Evolutionary conservation across 768 basidiomycete species (phyloP).

Genomic region (Russula abietina): DNA sequence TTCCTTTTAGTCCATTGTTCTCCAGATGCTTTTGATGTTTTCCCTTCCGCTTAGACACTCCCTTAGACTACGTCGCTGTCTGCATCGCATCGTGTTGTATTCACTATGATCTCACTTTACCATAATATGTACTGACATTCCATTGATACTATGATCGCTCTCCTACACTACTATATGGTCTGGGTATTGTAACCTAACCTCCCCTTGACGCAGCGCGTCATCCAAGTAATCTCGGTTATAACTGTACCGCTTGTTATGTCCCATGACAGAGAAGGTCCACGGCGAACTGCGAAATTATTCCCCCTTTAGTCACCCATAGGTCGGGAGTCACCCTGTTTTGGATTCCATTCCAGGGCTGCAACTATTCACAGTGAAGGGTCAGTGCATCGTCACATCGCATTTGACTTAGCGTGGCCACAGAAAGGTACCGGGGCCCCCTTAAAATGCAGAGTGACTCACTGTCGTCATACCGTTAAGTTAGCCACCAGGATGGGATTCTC

Average conservation of each 20-base stretch:
- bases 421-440: constrained; percentile 4
- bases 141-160: constrained; percentile 1
- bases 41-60: constrained; percentile 5
- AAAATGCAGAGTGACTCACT: background rate
- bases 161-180: constrained; percentile 21
- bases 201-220: constrained; percentile 13
- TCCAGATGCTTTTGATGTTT: constrained; percentile 9
- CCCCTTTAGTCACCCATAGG: background rate
- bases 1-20: constrained; percentile 10
- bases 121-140: constrained; percentile 9
- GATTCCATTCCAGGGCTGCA: constrained; percentile 12
- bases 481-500: background rate
- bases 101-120: constrained; percentile 1
- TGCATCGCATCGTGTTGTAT: constrained; percentile 13
- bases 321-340: background rate
- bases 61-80: background rate
- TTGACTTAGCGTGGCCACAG: constrained; percentile 17
- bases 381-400: background rate
- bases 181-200: constrained; percentile 10
- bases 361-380: constrained; percentile 16
- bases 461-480: background rate
- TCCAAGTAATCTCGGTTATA: constrained; percentile 5
- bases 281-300: constrained; percentile 15
- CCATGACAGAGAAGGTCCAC: constrained; percentile 1
- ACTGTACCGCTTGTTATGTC: constrained; percentile 6